Base-by-base conservation (phyloP, 495 filamentous ascomycete species). In the Aspergillus ostianus region DNA sequence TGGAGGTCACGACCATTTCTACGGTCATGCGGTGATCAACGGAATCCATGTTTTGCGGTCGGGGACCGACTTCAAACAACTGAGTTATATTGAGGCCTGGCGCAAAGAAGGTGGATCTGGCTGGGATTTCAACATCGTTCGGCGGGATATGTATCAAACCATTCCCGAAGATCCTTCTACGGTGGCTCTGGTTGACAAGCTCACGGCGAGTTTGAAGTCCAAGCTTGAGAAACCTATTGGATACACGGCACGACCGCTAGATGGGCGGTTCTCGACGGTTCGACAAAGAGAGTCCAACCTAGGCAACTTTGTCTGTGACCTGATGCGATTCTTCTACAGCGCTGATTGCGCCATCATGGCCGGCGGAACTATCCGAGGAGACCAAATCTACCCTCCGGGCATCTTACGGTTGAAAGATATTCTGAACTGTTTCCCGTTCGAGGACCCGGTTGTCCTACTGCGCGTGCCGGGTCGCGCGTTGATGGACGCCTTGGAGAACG, bases 1-100 rank as follows among this genome's bases (percentile, higher is more conserved):
- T 1, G 91, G 92, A 47, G 92, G 92, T 4, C 92, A 96, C 64
- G 92, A 97, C 59, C 92, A 97, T 65, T 93, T 88, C 69, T 96
- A 96, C 64, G 79, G 78, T 30, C 91, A 96, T 69, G 78, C 80
- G 47, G 52, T 90, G 53, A 79, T 92, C 63, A 94, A 95, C 60
- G 85, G 86, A 15, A 86, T 82, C 4, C 91, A 97, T 65, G 79
- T 95, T 2, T 78, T 97, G 3, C 84, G 92, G 3, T 93, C 90
- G 0, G 91, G 92, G 0, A 89, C 84, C 20, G 92, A 97, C 69
- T 97, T 96, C 72, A 93, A 91, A 73, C 90, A 97, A 62, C 72
- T 96, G 4, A 92, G 88, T 63, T 96, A 96, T 67, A 81, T 97
- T 57, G 91, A 96, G 68, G 86, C 84, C 1, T 84, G 85, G 32